Base-by-base conservation (phyloP, 805 yeast species). In the Saccharomycopsis amapae region DNA sequence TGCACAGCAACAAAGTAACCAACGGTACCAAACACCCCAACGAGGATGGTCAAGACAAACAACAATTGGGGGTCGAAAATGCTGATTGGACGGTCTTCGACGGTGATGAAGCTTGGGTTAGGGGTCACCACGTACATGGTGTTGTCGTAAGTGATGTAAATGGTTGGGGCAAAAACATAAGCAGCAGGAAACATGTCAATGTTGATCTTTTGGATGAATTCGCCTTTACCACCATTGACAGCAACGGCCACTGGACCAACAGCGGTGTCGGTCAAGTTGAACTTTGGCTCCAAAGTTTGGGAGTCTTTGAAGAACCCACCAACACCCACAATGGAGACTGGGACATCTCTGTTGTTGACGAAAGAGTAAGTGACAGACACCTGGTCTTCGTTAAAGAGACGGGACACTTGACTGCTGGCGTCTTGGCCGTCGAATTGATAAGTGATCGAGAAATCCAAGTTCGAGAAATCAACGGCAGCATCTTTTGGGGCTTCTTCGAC, bases 11-110 rank as follows among this genome's bases (percentile, higher is more conserved):
- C 59, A 51, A 67, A 60, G 62, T 79, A 82, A 37, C 67, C 78
- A 39, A 72, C 55, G 35, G 66, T 73, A 42, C 67, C 79, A 24
- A 79, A 44, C 17, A 79, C 61, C 19, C 64, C 71, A 2, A 67
- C 54, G 47, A 85, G 63, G 22, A 84, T 54, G 13, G 76, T 42
- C 59, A 79, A 82, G 53, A 83, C 73, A 30, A 83, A 61, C 48
- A 86, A 58, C 57, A 87, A 73, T 62, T 80, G 78, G 12, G 89
- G 93, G 59, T 84, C 76, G 64, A 81, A 79, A 44, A 80, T 53
- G 0, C 94, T 81, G 55, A 88, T 67, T 46, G 80, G 73, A 31
- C 73, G 74, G 56, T 87, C 95, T 9, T 62, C 62, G 46, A 88
- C 74, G 19, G 67, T 61, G 38, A 84, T 65, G 49, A 79, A 63